Evolutionary conservation across 192 early-diverging fungal genomes (phyloP), one percentile per base, ranked within the genome.

Genomic region (Coemansia sp.): DNA sequence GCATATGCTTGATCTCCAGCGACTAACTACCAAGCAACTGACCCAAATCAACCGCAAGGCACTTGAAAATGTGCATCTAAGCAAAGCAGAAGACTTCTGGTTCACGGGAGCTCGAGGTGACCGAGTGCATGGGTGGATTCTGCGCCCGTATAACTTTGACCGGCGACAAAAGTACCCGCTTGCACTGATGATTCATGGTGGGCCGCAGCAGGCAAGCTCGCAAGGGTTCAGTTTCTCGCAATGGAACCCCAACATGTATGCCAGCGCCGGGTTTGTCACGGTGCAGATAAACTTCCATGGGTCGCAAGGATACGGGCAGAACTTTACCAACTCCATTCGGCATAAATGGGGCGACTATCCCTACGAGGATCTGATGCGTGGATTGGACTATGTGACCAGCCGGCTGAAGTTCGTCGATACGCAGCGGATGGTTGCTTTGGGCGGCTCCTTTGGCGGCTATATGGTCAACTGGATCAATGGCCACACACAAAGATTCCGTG

Each of bases 401-500:
- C 79, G 74, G 40, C 42, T 55, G 21, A 35, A 21, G 5, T 86
- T 78, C 37, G 59, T 91, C 20, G 89, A 91, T 59, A 21, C 54
- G 3, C 38, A 50, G 5, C 78, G 85, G 9, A 60, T 91, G 31
- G 78, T 77, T 37, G 89, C 79, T 15, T 57, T 91, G 38, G 91
- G 91, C 23, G 91, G 84, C 3, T 85, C 82, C 1, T 92, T 88
- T 74, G 91, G 91, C 54, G 91, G 88, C 6, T 91, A 83, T 57
- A 87, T 89, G 89, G 81, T 84, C 44, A 92, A 92, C 78, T 92
- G 89, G 89, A 72, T 91, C 57, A 92, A 92, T 57, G 86, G 83
- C 30, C 84, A 92, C 59, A 87, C 84, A 3, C 56, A 85, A 13
- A 77, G 83, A 20, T 92, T 92, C 68, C 63, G 65, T 31, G 73